These are phyloP conservation scores for Spathaspora jeffriesii DNA, from an alignment of 1,139 yeast species.

Conservation along the genomic window DNA sequence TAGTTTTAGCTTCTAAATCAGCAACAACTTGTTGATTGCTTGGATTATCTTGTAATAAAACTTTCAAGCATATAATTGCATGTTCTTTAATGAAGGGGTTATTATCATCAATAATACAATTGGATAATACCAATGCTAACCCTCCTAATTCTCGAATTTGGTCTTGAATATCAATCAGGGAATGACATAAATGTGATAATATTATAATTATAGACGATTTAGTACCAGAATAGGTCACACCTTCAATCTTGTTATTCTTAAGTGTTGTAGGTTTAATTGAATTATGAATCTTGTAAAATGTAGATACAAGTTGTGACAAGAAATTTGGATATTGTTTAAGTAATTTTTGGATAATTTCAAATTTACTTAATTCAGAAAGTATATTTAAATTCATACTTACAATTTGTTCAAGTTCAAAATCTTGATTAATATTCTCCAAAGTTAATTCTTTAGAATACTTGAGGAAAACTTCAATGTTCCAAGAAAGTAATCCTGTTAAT, in stretches of 20 bases:
- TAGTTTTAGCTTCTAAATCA: constrained; percentile 36
- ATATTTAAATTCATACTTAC: constrained; percentile 44
- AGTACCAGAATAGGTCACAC: constrained; percentile 56
- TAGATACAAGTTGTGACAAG: constrained; percentile 40
- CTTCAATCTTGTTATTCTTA: constrained; percentile 26
- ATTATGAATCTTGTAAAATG: constrained; percentile 51
- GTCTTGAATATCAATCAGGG: constrained; percentile 63
- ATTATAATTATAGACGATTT: constrained; percentile 65
- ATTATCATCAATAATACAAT: constrained; percentile 82
- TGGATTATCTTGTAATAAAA: constrained; percentile 60
- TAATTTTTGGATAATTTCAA: constrained; percentile 42
- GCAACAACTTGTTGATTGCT: constrained; percentile 79
- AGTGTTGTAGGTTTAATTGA: constrained; percentile 39
- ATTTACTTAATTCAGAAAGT: constrained; percentile 50
- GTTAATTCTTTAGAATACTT: constrained; percentile 14
- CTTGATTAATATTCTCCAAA: constrained; percentile 13
- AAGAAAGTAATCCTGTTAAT: constrained; percentile 51
- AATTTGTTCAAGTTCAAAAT: constrained; percentile 16
- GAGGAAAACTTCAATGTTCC: constrained; percentile 48
- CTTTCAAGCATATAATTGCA: constrained; percentile 75
- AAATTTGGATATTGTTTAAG: constrained; percentile 40
- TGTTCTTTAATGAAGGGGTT: constrained; percentile 91
- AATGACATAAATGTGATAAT: constrained; percentile 53
- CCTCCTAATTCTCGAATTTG: constrained; percentile 66
- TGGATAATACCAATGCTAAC: constrained; percentile 69